Evolutionary conservation across 495 filamentous ascomycete species (phyloP), one percentile per base, ranked within the genome.

Genomic region (Aspergillus cavernicola): DNA sequence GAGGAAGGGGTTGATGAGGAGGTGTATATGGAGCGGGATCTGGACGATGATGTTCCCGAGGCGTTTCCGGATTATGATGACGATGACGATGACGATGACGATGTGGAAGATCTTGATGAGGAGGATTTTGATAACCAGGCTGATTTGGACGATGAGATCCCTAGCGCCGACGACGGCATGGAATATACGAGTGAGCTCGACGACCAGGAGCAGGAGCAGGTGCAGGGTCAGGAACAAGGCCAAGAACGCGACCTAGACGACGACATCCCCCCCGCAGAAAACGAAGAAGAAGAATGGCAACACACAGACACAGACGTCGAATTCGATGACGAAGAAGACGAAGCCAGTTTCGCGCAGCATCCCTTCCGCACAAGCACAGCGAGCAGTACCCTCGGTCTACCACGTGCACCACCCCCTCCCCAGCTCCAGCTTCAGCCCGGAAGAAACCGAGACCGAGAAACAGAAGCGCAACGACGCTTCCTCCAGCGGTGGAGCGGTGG

Each of bases 251-350:
- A 75, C 46, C 48, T 76, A 41, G 73, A 77, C 39, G 69, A 69
- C 46, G 73, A 75, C 45, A 70, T 76, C 19, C 72, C 74, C 19
- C 71, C 73, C 50, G 72, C 73, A 16, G 64, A 55, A 13, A 18
- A 16, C 38, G 53, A 50, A 26, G 53, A 50, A 26, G 53, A 67
- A 41, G 74, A 67, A n/a, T 78, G 74, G 74, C 74, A 78, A 54
- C 90, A 95, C 60, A 95, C 90, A 18, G 90, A 95, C 69, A 90
- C 88, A 6, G 89, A 92, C 57, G 80, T 77, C n/a, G 83, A 85
- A 50, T 67, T 87, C 18, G 80, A 79, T 26, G 75, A 76, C 22
- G 70, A 71, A 3, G 59, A 66, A 13, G 58, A 65, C n/a, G 60
- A 72, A 10, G 39, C 63, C n/a, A 65, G 61, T 55, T 60, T 63